Conservation (phyloP, 257 asterid species). For the Nicotiana obtusifolia region DNA sequence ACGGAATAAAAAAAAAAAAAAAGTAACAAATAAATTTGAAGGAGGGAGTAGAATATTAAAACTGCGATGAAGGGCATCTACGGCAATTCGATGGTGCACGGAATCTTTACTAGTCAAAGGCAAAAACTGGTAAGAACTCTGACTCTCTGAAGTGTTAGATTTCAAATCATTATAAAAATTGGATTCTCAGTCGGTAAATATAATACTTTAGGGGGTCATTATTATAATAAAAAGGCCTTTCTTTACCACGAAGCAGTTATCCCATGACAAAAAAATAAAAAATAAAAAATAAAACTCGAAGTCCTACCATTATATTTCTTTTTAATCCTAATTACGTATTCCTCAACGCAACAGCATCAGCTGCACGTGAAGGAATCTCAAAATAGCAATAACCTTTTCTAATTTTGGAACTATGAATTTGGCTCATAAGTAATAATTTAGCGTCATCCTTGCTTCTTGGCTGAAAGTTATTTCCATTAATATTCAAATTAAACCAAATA, state of each 20-base stretch:
- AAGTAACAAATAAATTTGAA: too few species aligned
- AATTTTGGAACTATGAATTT: neutral
- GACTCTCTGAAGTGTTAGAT: slow-evolving; percentile 17
- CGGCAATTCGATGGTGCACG: slow-evolving; percentile 3
- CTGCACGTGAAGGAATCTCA: slow-evolving; percentile 9
- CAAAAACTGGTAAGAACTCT: neutral
- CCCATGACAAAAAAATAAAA: neutral
- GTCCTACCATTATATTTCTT: neutral
- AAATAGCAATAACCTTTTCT: neutral
- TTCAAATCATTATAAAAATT: slow-evolving; percentile 9
- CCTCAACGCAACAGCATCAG: neutral
- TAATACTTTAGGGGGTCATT: neutral
- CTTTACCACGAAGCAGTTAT: slow-evolving; percentile 1
- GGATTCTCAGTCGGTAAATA: neutral
- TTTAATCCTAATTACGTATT: neutral
- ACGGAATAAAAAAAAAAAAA: too few species aligned
- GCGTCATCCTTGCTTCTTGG: neutral
- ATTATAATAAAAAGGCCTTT: neutral
- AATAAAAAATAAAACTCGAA: neutral
- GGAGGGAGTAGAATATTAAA: neutral
- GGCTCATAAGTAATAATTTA: neutral
- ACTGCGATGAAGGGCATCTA: slow-evolving; percentile 13
- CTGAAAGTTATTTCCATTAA: neutral
- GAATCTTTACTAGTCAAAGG: slow-evolving; percentile 57
- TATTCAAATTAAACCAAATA: too few species aligned